Evolutionary conservation across 1,139 yeast species (phyloP), one percentile per base, ranked within the genome.

Genomic region (Wickerhamomyces sp.): DNA sequence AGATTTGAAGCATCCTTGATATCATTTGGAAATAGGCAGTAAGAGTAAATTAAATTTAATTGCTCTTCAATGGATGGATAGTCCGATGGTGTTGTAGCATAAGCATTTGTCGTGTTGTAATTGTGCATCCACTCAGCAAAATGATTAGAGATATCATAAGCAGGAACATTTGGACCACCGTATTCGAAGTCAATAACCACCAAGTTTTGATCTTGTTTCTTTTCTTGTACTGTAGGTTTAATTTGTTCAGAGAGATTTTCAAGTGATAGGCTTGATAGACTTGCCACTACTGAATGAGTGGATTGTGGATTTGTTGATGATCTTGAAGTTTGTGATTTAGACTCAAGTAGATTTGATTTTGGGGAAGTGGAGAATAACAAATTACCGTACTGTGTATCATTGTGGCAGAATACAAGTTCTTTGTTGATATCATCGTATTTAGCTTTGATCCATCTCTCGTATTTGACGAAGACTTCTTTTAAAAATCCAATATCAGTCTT

Each of bases 181-280:
- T 89, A 91, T 61, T 91, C 98, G 58, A 91, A 91, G 58, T 91
- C 98, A 53, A 91, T 91, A 15, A 91, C 98, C 13, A 86, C 95
- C 46, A 91, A 68, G 53, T 78, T 81, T 21, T 76, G 68, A 63
- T 91, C 96, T 52, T 75, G 78, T 37, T 66, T 49, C 40, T 58
- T 58, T 30, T 63, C 67, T 29, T 53, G 59, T 7, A 44, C 47
- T 4, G 65, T 45, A 27, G 66, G 66, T 26, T 58, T 54, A 27
- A 62, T 52, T 26, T 41, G 42, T 10, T 36, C 35, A 8, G 41
- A 37, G 3, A 61, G 52, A 20, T 56, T 55, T 13, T 61, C 63
- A 14, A 62, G 31, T 1, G 58, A 53, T 13, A 62, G 44, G 28
- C 58, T 58, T 3, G 65, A 58, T 3, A 51, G 35, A 12, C 48